phyloP scores from a whole-genome alignment of 2,329 filamentous ascomycete genomes.

The Massarina eburnea region DNA sequence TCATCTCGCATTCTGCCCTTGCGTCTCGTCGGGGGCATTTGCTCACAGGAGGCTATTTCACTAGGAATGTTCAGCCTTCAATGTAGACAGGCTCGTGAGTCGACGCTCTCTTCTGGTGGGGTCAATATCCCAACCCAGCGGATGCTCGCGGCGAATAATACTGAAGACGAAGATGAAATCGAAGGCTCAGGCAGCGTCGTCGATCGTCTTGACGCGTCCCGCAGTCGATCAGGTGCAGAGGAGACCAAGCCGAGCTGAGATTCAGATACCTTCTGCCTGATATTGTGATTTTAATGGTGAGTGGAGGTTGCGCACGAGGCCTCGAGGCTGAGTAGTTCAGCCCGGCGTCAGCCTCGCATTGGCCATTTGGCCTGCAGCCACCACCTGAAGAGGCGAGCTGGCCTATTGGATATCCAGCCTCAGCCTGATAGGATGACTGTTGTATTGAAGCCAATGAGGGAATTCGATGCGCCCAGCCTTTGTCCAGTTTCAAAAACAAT shows the following conservation, averaged over 20 bases:
- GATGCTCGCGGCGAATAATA: slow-evolving; percentile 27
- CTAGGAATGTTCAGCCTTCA: slow-evolving; percentile 9
- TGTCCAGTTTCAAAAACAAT: slow-evolving; percentile 27
- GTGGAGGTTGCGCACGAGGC: slow-evolving; percentile 38
- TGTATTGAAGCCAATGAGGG: slow-evolving; percentile 27
- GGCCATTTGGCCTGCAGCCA: slow-evolving; percentile 39
- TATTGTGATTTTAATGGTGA: slow-evolving; percentile 34
- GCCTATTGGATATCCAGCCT: slow-evolving; percentile 36
- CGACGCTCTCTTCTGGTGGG: slow-evolving; percentile 32
- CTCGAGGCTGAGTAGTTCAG: slow-evolving; percentile 39
- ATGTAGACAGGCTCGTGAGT: slow-evolving; percentile 20
- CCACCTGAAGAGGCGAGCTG: slow-evolving; percentile 38
- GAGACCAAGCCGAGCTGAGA: slow-evolving; percentile 26
- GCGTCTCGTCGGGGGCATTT: slow-evolving; percentile 38
- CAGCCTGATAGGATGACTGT: slow-evolving; percentile 26
- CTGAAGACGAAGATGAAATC: slow-evolving; percentile 16
- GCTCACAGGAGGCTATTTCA: slow-evolving; percentile 15
- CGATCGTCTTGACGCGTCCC: slow-evolving; percentile 23
- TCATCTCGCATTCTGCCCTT: slow-evolving; percentile 40
- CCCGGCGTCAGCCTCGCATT: slow-evolving; percentile 43
- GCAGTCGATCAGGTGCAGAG: slow-evolving; percentile 30
- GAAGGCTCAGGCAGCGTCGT: slow-evolving; percentile 20
- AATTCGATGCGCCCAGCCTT: slow-evolving; percentile 22
- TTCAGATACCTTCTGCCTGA: slow-evolving; percentile 40
- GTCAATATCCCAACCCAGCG: slow-evolving; percentile 28